A percentile compares a stretch with the other conserved stretches of the same genome.
phyloP scores from a whole-genome alignment of 2,329 filamentous ascomycete genomes.

The Fusarium verticillioides region DNA sequence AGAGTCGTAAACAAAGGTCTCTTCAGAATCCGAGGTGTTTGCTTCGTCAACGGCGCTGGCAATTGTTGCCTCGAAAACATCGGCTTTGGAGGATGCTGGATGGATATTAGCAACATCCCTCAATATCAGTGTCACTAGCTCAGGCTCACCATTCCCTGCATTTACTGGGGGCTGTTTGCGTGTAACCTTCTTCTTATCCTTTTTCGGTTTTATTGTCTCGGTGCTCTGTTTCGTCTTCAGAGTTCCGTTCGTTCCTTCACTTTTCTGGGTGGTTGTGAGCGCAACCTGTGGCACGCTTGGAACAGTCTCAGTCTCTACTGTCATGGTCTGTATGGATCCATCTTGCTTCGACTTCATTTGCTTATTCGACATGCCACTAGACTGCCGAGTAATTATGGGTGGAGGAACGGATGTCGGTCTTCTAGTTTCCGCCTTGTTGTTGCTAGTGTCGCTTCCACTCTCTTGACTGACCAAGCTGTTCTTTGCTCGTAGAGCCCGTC shows the following conservation, averaged over 20 bases:
- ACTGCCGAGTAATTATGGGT: slow-evolving; percentile 70
- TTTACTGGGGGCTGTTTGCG: slow-evolving; percentile 80
- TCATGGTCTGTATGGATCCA: slow-evolving; percentile 89
- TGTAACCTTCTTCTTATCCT: slow-evolving; percentile 84
- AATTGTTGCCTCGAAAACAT: slow-evolving; percentile 97
- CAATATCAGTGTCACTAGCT: slow-evolving; percentile 21
- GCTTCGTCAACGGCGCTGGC: slow-evolving; percentile 96
- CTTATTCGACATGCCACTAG: slow-evolving; percentile 71
- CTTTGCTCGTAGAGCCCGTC: slow-evolving; percentile 58
- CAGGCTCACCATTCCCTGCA: slow-evolving; percentile 72
- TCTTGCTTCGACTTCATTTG: slow-evolving; percentile 78
- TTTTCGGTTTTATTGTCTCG: slow-evolving; percentile 96
- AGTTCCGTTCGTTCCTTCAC: slow-evolving; percentile 74
- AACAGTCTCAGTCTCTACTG: slow-evolving; percentile 96
- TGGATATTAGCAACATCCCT: slow-evolving; percentile 19
- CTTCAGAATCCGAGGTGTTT: slow-evolving; percentile 95
- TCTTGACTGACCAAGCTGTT: slow-evolving; percentile 62
- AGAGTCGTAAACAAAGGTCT: slow-evolving; percentile 99
- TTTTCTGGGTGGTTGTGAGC: slow-evolving; percentile 72
- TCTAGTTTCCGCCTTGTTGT: slow-evolving; percentile 56
- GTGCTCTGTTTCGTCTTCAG: slow-evolving; percentile 87
- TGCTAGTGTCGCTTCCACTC: slow-evolving; percentile 74
- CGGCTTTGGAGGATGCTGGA: slow-evolving; percentile 76
- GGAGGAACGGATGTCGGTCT: slow-evolving; percentile 62
- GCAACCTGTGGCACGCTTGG: slow-evolving; percentile 87